Conservation (phyloP, 2,329 filamentous ascomycete genomes). For the Diaporthe sp. region DNA sequence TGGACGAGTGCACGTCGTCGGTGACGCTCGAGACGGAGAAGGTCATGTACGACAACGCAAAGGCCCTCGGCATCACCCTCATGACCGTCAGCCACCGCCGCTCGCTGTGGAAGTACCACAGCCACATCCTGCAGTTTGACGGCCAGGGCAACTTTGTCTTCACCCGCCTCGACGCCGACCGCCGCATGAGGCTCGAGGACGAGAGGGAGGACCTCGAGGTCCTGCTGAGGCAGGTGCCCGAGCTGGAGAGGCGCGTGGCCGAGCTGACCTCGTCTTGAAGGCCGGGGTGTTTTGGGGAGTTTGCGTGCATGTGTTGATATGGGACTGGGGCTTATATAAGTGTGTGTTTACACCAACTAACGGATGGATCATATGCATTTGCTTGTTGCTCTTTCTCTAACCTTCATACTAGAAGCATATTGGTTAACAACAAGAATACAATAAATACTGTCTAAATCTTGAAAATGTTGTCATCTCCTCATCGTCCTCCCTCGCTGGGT, state of each 20-base stretch:
- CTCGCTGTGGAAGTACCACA: conserved; percentile 97
- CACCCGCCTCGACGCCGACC: conserved; percentile 89
- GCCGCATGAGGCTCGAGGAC: conserved; percentile 87
- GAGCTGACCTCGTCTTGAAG: conserved; percentile 74
- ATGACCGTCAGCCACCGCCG: conserved; percentile 96
- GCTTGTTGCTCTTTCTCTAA: background rate
- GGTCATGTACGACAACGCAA: conserved; percentile 97
- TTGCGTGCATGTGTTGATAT: background rate
- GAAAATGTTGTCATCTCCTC: no score
- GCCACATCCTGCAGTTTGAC: conserved; percentile 94
- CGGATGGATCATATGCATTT: background rate
- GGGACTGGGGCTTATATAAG: background rate
- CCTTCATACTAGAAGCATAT: conserved; percentile 22
- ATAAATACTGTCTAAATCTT: background rate
- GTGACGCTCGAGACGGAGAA: conserved; percentile 97
- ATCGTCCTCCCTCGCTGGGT: no score
- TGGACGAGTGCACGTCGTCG: conserved; percentile 95
- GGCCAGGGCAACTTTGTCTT: conserved; percentile 94
- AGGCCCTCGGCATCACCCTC: conserved; percentile 89
- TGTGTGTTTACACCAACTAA: background rate
- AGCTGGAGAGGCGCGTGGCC: conserved; percentile 85
- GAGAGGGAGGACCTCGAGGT: conserved; percentile 96
- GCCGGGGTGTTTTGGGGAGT: no score
- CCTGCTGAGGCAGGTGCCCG: conserved; percentile 85
- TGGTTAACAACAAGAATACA: background rate